These are phyloP conservation scores for Collybia mongolica DNA, from an alignment of 768 basidiomycete genomes.

Conservation along the genomic window DNA sequence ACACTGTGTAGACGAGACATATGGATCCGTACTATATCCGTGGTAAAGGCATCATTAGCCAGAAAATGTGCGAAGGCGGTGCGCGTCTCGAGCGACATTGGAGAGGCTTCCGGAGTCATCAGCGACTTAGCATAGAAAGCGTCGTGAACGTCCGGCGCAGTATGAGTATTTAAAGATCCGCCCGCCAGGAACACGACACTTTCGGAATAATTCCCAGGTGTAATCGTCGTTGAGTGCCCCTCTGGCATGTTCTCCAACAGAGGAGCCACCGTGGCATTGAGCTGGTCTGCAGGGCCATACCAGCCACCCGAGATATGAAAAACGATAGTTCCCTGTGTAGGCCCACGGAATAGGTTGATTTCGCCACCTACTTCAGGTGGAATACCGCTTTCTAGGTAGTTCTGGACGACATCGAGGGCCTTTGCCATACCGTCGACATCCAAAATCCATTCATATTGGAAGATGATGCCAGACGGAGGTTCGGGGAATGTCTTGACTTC, in stretches of 20 bases:
- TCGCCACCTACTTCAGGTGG: constrained; percentile 33
- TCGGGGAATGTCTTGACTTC: constrained; percentile 14
- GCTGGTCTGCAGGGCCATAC: constrained; percentile 11
- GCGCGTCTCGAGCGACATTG: constrained; percentile 29
- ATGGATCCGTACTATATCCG: constrained; percentile 18
- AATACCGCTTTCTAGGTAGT: constrained; percentile 28
- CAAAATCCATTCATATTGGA: constrained; percentile 35
- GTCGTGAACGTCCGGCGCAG: constrained; percentile 17
- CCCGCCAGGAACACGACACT: constrained; percentile 11
- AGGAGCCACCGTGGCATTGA: constrained; percentile 10
- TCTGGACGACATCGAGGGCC: constrained; percentile 31
- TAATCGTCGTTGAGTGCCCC: neutral
- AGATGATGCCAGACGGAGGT: constrained; percentile 14
- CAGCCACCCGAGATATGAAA: constrained; percentile 29
- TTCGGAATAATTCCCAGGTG: constrained; percentile 16
- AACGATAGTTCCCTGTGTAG: constrained; percentile 23
- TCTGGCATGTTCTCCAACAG: constrained; percentile 13
- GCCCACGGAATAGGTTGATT: constrained; percentile 21
- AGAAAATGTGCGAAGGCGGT: constrained; percentile 32
- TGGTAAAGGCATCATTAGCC: constrained; percentile 26
- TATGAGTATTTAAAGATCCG: constrained; percentile 18
- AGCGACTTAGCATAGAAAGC: constrained; percentile 34
- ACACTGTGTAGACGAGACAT: neutral
- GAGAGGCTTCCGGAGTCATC: constrained; percentile 25
- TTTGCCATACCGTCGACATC: constrained; percentile 25